Evolutionary conservation across 148 eudicot genomes (phyloP), one percentile per base, ranked within the genome.

Genomic region (Polygonum aviculare): DNA sequence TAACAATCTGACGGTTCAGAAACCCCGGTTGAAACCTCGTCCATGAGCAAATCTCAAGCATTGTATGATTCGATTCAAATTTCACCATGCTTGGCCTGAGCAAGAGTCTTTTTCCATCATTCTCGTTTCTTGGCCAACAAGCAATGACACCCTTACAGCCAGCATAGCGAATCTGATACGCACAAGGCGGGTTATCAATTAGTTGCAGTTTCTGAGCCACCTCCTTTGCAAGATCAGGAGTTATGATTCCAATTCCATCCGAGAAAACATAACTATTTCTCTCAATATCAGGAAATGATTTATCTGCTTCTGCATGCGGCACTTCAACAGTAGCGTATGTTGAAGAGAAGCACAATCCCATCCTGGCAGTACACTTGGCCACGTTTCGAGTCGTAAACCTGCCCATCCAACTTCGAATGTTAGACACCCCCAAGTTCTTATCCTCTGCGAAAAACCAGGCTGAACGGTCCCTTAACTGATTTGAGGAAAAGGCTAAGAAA

Each of bases 401-500:
- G 2, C 98, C 98, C 98, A 92, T 94, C 98, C 96, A 94, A 2
- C 14, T 76, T 77, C 55, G 76, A n/a, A 94, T 87, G 52, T 10
- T 45, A 7, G 1, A 7, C 1, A 87, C 92, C 0, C 77, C 76
- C 35, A 81, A 71, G n/a, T 50, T 55, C 11, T 44, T 73, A 50
- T 84, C 87, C 78, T 88, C 96, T 36, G 98, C 97, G 83, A 92
- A 90, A 63, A 94, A 92, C 98, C 98, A 94, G n/a, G 97, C 97
- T 16, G 97, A 92, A 48, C 91, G 95, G 76, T 94, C 98, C 79
- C 92, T 82, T 77, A 94, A 75, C 67, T 94, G 98, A 77, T 90
- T 94, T 3, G 97, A 81, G 5, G 98, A 94, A 79, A 94, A 94
- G 10, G 96, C 97, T 75, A 94, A 77, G 82, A 94, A 94, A 3